Conservation (phyloP, 1,139 yeast species). For the Candida freyschussii region DNA sequence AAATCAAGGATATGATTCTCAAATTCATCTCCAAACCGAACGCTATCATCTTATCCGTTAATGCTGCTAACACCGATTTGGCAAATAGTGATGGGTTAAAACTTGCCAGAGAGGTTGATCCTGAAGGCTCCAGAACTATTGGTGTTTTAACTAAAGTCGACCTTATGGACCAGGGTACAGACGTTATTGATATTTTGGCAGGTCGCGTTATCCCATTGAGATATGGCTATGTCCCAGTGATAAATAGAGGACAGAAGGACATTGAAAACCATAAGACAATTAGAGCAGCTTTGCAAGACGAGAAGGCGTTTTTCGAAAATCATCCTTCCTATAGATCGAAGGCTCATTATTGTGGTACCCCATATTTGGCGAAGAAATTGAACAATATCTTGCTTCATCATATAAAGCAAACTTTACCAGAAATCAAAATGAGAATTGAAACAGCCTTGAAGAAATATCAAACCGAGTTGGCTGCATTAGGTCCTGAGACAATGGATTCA, state of each 20-base stretch:
- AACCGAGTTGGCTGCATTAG: conserved; percentile 68
- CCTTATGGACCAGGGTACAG: conserved; percentile 98
- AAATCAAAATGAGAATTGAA: conserved; percentile 86
- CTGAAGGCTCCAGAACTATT: conserved; percentile 93
- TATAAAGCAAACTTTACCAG: conserved; percentile 90
- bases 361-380: conserved; percentile 88
- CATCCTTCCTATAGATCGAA: conserved; percentile 79
- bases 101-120: conserved; percentile 95
- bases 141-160: conserved; percentile 97
- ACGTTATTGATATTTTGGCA: conserved; percentile 92
- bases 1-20: conserved; percentile 90
- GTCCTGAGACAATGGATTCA: conserved; percentile 82
- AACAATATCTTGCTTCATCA: conserved; percentile 88
- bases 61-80: conserved; percentile 95
- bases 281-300: conserved; percentile 82
- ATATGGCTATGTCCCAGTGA: conserved; percentile 96
- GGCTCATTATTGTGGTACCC: conserved; percentile 93
- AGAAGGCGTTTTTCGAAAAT: conserved; percentile 67
- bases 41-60: conserved; percentile 91
- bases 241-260: conserved; percentile 96
- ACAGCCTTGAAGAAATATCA: conserved; percentile 78
- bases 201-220: conserved; percentile 94
- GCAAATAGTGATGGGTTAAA: conserved; percentile 97
- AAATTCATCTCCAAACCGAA: conserved; percentile 93
- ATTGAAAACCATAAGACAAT: conserved; percentile 84